Evolutionary conservation across 2,329 filamentous ascomycete genomes (phyloP).

Genomic region (Trichoderma sp.): DNA sequence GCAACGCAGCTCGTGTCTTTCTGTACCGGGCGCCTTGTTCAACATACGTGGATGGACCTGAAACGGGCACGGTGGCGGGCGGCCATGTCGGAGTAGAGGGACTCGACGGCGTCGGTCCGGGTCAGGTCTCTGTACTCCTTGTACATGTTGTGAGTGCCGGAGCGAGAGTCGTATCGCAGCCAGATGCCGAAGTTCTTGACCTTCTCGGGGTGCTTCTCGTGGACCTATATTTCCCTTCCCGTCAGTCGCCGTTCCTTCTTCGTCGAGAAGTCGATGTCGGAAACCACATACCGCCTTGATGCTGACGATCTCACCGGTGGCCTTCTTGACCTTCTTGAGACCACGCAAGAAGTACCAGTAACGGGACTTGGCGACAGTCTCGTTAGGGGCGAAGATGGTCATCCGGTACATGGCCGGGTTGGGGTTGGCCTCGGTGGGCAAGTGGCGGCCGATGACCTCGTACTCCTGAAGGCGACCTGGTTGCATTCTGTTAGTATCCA

Average conservation of each 20-base stretch:
- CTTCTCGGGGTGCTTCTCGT: constrained; percentile 98
- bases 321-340: constrained; percentile 99
- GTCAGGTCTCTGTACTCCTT: constrained; percentile 99
- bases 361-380: constrained; percentile 97
- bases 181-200: constrained; percentile 99
- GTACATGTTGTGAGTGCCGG: constrained; percentile 99
- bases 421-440: constrained; percentile 97
- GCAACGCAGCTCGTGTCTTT: background rate
- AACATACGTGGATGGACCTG: constrained; percentile 94
- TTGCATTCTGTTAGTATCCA: constrained; percentile 39
- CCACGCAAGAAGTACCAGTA: constrained; percentile 99
- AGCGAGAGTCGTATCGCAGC: constrained; percentile 99
- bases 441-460: constrained; percentile 99
- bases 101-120: constrained; percentile 90
- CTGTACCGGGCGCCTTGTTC: constrained; percentile 14
- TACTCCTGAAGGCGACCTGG: constrained; percentile 99
- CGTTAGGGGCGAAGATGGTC: constrained; percentile 98
- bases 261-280: background rate
- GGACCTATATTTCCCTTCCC: constrained; percentile 63
- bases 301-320: constrained; percentile 98
- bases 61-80: constrained; percentile 96
- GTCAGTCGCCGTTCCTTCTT: constrained; percentile 24
- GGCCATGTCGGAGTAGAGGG: constrained; percentile 99
- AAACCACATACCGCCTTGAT: constrained; percentile 78
- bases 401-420: constrained; percentile 99